Evolutionary conservation across 2,329 filamentous ascomycete species (phyloP).

Genomic region (Reticulascus tulasneorum): DNA sequence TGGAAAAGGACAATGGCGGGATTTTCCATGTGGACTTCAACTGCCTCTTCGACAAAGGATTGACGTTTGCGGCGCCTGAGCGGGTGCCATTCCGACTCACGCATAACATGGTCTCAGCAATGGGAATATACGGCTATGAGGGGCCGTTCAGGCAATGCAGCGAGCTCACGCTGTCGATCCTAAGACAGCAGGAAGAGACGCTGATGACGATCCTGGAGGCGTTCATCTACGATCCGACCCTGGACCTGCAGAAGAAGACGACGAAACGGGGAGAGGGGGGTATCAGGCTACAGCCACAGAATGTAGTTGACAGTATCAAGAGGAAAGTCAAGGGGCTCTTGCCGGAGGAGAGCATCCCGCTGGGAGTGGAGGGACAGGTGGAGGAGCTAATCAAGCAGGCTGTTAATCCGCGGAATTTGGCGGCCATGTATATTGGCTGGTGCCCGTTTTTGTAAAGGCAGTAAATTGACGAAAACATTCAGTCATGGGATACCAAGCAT

Average conservation of each 20-base stretch:
- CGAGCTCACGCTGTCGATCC: conserved; percentile 78
- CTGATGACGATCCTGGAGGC: conserved; percentile 96
- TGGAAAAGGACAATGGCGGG: conserved; percentile 90
- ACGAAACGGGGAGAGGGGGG: conserved; percentile 28
- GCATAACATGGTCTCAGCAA: conserved; percentile 97
- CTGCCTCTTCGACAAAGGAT: conserved; percentile 96
- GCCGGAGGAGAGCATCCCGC: conserved; percentile 81
- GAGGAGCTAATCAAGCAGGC: conserved; percentile 89
- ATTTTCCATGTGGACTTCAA: conserved; percentile 99
- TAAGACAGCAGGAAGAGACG: conserved; percentile 91
- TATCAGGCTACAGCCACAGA: conserved; percentile 55
- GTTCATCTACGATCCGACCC: conserved; percentile 93
- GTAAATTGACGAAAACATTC: too few relatives aligned
- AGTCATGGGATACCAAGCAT: too few relatives aligned
- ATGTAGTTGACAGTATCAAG: conserved; percentile 84
- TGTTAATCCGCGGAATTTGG: conserved; percentile 72
- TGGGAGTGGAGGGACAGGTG: conserved; percentile 96
- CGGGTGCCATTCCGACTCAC: conserved; percentile 93
- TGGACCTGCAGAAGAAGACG: conserved; percentile 74
- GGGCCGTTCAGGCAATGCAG: conserved; percentile 88
- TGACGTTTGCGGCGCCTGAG: conserved; percentile 93
- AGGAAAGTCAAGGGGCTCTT: conserved; percentile 82
- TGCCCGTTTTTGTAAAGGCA: conserved; percentile 53
- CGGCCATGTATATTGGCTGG: conserved; percentile 98
- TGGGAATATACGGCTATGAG: conserved; percentile 92